Evolutionary conservation across 2,329 filamentous ascomycete genomes (phyloP).

Genomic region (Penicillium sp.): DNA sequence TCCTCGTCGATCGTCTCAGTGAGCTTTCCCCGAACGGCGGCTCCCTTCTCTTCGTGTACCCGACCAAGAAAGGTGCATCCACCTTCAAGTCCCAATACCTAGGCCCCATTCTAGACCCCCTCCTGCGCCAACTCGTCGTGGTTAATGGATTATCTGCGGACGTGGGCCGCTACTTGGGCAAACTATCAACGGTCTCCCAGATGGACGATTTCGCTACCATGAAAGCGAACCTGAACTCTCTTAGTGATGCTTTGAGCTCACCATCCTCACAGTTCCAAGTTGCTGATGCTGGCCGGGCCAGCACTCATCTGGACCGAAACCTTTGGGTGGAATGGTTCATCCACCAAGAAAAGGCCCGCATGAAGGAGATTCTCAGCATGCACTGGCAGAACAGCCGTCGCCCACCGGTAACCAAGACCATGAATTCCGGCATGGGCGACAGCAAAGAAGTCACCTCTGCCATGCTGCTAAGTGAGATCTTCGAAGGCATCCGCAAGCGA

Average conservation of each 20-base stretch:
- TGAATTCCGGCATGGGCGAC: conserved; percentile 30
- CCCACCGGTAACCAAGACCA: conserved; percentile 30
- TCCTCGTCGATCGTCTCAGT: conserved; percentile 60
- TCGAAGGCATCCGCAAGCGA: conserved; percentile 58
- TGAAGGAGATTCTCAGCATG: conserved; percentile 51
- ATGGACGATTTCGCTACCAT: conserved; percentile 58
- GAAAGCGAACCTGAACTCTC: conserved; percentile 39
- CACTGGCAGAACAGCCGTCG: conserved; percentile 44
- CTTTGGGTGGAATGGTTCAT: conserved; percentile 66
- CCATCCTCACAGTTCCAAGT: conserved; percentile 44
- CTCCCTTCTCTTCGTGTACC: conserved; percentile 63
- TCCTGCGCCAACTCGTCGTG: conserved; percentile 60
- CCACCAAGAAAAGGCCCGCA: conserved; percentile 62
- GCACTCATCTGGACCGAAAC: conserved; percentile 51
- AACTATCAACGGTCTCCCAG: conserved; percentile 53
- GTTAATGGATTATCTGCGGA: conserved; percentile 60
- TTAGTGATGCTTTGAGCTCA: conserved; percentile 43
- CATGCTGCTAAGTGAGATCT: conserved; percentile 59
- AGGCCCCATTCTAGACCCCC: conserved; percentile 61
- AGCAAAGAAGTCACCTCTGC: conserved; percentile 53
- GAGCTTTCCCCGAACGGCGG: conserved; percentile 60
- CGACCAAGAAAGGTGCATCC: conserved; percentile 56
- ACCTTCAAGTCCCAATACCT: conserved; percentile 62
- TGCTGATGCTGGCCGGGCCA: conserved; percentile 53
- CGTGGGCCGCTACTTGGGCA: conserved; percentile 55